Conservation (phyloP, 352 stramenopile genomes). For the Blastocystis sp. region DNA sequence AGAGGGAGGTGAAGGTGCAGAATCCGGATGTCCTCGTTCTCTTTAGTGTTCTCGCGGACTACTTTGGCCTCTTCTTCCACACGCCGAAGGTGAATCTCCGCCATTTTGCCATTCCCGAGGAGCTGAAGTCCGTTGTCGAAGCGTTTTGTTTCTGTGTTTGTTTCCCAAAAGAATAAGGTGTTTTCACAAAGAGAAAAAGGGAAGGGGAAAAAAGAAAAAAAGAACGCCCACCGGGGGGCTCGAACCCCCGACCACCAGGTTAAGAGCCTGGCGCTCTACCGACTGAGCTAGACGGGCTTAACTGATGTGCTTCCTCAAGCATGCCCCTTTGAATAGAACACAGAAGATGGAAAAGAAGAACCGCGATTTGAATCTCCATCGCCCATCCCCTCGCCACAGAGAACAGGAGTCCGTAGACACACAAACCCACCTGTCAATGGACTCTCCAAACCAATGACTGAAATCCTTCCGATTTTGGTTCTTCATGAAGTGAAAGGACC, state of each 20-base stretch:
- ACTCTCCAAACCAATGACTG: not conserved
- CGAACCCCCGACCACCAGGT: not conserved
- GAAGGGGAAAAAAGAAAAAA: not conserved
- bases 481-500: not conserved
- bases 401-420: too few species aligned
- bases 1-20: not conserved
- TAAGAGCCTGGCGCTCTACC: not conserved
- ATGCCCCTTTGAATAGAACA: too few species aligned
- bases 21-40: not conserved
- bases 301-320: not conserved
- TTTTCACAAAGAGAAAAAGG: not conserved
- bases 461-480: conserved; percentile 32
- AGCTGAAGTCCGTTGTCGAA: conserved; percentile 26
- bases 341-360: too few species aligned
- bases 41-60: conserved; percentile 3
- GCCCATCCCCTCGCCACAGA: too few species aligned
- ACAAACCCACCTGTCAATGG: too few species aligned
- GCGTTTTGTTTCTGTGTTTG: conserved; percentile 34
- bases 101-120: conserved; percentile 23
- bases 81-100: conserved; percentile 24
- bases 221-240: not conserved
- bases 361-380: too few species aligned
- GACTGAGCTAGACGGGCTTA: not conserved
- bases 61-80: not conserved
- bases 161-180: not conserved